Conservation (phyloP, 257 asterid genomes). For the Ophiorrhiza pumila region DNA sequence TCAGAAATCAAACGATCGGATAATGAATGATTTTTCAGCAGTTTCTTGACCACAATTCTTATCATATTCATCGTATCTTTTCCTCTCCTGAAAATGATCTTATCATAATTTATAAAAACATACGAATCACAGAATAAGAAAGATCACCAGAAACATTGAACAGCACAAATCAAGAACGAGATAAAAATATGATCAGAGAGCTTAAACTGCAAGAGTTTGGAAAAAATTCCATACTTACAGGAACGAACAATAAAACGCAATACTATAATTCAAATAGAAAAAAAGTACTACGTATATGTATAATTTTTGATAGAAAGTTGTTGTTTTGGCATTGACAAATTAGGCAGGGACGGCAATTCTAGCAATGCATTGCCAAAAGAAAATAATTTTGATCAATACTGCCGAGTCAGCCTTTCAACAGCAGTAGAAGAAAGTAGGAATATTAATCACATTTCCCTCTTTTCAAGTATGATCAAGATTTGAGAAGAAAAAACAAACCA, state of each 20-base stretch:
- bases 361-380: no score
- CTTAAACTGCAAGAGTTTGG: neutral
- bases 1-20: neutral
- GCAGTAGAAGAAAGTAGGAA: neutral
- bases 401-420: neutral
- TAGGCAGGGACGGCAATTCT: neutral
- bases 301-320: neutral
- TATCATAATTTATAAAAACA: neutral
- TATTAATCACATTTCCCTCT: no score
- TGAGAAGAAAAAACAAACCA: no score
- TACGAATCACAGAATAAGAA: no score
- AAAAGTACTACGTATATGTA: no score
- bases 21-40: neutral
- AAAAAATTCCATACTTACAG: neutral
- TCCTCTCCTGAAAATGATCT: neutral
- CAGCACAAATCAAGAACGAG: neutral
- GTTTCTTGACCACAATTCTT: neutral
- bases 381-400: no score
- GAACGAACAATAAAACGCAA: no score
- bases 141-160: neutral
- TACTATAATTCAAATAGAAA: no score
- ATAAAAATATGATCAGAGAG: neutral
- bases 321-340: neutral
- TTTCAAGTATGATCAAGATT: no score
- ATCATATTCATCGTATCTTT: neutral